A percentile compares a stretch with the other conserved stretches of the same genome.
Evolutionary conservation across 495 filamentous ascomycete genomes (phyloP).

Genomic region (Extremus antarcticus): DNA sequence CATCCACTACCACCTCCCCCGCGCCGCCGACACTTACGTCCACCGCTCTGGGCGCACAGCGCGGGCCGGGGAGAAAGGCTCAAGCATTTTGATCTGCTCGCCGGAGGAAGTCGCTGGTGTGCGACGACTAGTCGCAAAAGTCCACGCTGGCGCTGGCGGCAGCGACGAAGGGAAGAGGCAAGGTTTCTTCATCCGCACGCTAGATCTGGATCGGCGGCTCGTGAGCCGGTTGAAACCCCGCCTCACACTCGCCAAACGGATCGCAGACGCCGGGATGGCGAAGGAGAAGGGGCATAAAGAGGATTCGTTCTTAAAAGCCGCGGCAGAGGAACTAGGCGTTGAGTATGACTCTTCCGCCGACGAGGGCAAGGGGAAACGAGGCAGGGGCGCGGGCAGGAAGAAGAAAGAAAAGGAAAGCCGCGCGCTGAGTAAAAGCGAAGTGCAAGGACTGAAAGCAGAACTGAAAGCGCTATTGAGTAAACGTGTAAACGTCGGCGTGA

Average conservation of each 20-base stretch:
- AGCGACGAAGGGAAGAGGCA: conserved; percentile 40
- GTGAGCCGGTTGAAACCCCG: conserved; percentile 65
- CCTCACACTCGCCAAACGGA: conserved; percentile 63
- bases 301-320: conserved; percentile 70
- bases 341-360: conserved; percentile 83
- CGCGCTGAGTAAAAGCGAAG: conserved; percentile 56
- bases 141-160: conserved; percentile 45
- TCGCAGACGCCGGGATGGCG: conserved; percentile 70
- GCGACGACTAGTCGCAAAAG: conserved; percentile 72
- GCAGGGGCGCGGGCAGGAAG: conserved; percentile 57
- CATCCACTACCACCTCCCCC: conserved; percentile 90
- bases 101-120: conserved; percentile 84
- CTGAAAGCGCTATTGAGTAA: conserved; percentile 56
- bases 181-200: conserved; percentile 53
- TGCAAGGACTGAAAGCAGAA: conserved; percentile 50
- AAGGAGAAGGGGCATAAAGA: conserved; percentile 78
- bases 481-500: conserved; percentile 83
- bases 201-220: conserved; percentile 74
- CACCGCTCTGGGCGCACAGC: conserved; percentile 94
- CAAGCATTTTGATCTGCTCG: conserved; percentile 76
- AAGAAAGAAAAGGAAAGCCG: conserved; percentile 62
- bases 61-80: conserved; percentile 62
- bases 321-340: conserved; percentile 87
- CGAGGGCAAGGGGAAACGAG: conserved; percentile 51
- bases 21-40: conserved; percentile 84